These are phyloP conservation scores for Lupinus albus DNA, from an alignment of 306 rosid species.

Conservation along the genomic window DNA sequence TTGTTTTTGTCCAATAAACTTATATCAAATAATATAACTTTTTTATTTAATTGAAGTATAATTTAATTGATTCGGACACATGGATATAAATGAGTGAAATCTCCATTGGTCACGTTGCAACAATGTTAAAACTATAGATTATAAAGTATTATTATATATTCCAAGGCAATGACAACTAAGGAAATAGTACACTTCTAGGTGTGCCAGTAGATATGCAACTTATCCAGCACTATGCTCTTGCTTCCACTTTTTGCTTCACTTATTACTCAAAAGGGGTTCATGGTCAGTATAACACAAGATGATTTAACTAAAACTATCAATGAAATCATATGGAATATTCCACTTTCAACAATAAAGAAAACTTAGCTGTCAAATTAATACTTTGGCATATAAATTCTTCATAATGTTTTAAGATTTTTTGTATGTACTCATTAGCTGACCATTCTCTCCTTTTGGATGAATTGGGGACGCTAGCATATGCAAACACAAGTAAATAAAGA, in stretches of 20 bases:
- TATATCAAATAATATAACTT: no score
- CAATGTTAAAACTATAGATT: neutral
- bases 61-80: no score
- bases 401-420: neutral
- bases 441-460: slow-evolving; percentile 33
- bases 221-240: slow-evolving; percentile 1
- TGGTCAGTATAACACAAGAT: slow-evolving; percentile 7
- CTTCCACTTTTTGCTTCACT: neutral
- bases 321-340: slow-evolving; percentile 10
- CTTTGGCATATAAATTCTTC: neutral
- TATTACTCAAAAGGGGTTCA: slow-evolving; percentile 25
- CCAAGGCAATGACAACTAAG: neutral
- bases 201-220: neutral
- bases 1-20: no score
- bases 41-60: no score
- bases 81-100: no score
- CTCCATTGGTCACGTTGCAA: slow-evolving; percentile 6
- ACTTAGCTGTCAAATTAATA: neutral
- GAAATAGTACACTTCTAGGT: slow-evolving; percentile 4
- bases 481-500: slow-evolving; percentile 10
- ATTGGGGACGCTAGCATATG: slow-evolving; percentile 11
- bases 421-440: neutral
- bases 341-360: slow-evolving; percentile 1
- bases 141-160: no score
- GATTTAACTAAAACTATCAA: slow-evolving; percentile 13